Conservation (phyloP, 345 rosid genomes). For the Bretschneidera sinensis region DNA sequence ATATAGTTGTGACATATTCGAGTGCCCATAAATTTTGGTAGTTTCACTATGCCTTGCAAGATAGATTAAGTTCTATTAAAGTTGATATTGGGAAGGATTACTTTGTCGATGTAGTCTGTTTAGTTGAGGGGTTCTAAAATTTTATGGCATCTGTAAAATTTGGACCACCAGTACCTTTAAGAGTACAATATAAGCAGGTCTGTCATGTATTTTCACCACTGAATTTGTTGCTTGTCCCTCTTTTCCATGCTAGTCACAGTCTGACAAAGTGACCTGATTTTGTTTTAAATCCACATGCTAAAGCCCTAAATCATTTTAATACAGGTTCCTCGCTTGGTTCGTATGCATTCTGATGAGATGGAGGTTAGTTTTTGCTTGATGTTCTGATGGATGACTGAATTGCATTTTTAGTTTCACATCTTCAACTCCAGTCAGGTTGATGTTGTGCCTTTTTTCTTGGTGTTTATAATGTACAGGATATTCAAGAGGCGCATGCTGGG, state of each 20-base stretch:
- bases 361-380: slow-evolving; percentile 46
- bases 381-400: slow-evolving; percentile 1
- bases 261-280: not conserved
- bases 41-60: too few relatives aligned
- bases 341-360: slow-evolving; percentile 98
- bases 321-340: slow-evolving; percentile 91
- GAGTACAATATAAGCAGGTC: too few relatives aligned
- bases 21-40: not conserved
- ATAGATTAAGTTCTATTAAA: too few relatives aligned
- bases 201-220: too few relatives aligned
- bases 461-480: slow-evolving; percentile 52
- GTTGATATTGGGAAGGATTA: too few relatives aligned
- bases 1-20: not conserved
- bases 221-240: not conserved
- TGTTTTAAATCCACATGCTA: not conserved
- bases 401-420: not conserved
- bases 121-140: not conserved
- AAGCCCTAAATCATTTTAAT: slow-evolving; percentile 18
- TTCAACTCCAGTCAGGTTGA: not conserved
- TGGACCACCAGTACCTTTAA: too few relatives aligned
- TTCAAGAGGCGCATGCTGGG: slow-evolving; percentile 98
- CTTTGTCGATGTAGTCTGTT: not conserved
- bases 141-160: not conserved
- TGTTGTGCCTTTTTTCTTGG: slow-evolving; percentile 1
- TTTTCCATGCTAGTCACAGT: not conserved